Percentiles rank a stretch among this genome's conserved stretches.
These are phyloP conservation scores for Saprolegnia diclina DNA, from an alignment of 352 stramenopile genomes.

Conservation along the genomic window DNA sequence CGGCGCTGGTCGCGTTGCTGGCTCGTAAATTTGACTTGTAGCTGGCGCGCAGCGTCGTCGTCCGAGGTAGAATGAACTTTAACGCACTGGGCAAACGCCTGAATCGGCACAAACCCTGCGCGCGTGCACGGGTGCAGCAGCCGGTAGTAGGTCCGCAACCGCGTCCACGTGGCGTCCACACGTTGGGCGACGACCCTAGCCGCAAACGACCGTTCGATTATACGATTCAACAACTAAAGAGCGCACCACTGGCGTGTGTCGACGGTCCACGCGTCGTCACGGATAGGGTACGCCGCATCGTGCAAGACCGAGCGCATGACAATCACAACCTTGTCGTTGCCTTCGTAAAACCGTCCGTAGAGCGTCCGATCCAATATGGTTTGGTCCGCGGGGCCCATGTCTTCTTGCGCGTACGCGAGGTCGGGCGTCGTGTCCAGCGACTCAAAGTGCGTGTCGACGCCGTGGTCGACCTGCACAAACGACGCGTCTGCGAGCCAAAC, in stretches of 20 bases:
- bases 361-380: background rate
- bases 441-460: background rate
- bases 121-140: no score
- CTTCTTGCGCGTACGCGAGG: slow-evolving; percentile 2
- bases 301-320: slow-evolving; percentile 8
- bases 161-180: no score
- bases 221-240: no score
- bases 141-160: no score
- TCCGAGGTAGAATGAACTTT: no score
- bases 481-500: slow-evolving; percentile 1
- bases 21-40: no score
- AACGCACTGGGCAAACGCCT: no score
- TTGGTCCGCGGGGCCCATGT: background rate
- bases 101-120: no score
- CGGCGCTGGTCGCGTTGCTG: no score
- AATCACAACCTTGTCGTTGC: background rate
- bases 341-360: background rate
- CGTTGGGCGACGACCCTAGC: no score
- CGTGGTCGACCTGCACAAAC: background rate
- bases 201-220: no score
- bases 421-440: background rate
- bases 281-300: background rate
- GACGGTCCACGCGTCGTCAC: background rate
- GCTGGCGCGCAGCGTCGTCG: no score
- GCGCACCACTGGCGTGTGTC: background rate